Percentiles rank a stretch among this genome's conserved stretches.
Evolutionary conservation across 176 grass and related monocot species (phyloP).

Genomic region (Oryza glumipatula): DNA sequence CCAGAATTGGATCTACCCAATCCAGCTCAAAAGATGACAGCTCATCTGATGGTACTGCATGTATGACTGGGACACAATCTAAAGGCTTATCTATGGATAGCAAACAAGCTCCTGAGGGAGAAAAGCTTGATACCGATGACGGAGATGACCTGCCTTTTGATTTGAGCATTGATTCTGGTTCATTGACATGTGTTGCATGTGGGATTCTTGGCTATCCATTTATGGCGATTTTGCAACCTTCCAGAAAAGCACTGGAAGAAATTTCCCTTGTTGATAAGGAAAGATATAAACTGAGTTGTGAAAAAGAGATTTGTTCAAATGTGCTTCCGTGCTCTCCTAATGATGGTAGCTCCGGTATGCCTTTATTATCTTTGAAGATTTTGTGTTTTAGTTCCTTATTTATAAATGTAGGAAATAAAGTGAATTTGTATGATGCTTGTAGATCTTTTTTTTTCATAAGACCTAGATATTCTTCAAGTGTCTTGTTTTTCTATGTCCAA

Average conservation of each 20-base stretch:
- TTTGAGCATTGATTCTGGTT: conserved; percentile 94
- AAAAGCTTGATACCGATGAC: conserved; percentile 47
- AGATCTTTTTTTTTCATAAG: background rate
- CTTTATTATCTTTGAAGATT: conserved; percentile 14
- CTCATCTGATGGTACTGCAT: conserved; percentile 25
- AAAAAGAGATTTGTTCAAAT: conserved; percentile 43
- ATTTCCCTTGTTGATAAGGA: conserved; percentile 54
- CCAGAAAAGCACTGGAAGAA: conserved; percentile 65
- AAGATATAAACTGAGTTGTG: conserved; percentile 38
- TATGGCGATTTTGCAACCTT: conserved; percentile 94
- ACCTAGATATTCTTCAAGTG: background rate
- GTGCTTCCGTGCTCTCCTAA: conserved; percentile 23
- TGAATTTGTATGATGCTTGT: conserved; percentile 15
- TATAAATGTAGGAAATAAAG: background rate
- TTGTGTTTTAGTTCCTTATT: background rate
- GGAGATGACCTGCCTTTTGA: conserved; percentile 83
- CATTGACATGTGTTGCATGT: conserved; percentile 95
- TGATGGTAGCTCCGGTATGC: conserved; percentile 44
- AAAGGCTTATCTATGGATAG: conserved; percentile 29
- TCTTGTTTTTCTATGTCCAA: background rate
- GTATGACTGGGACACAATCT: conserved; percentile 15
- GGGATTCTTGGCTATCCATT: conserved; percentile 98
- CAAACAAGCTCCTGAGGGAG: conserved; percentile 33
- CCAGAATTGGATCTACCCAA: conserved; percentile 18
- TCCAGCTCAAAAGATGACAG: conserved; percentile 27